Evolutionary conservation across 805 yeast genomes (phyloP).

Genomic region (Cyberlindnera saturnus): DNA sequence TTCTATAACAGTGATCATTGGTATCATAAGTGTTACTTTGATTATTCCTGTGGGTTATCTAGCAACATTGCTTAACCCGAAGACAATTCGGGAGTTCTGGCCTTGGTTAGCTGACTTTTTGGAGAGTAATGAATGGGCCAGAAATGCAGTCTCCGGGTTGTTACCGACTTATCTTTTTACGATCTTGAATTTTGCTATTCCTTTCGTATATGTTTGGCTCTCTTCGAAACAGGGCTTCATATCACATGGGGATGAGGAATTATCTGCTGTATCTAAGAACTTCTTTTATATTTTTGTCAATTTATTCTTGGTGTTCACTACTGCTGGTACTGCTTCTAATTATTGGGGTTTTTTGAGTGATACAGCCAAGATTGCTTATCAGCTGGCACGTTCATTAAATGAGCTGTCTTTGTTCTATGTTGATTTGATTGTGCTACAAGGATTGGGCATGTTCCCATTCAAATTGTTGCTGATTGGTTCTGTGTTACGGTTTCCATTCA

Average conservation of each 20-base stretch:
- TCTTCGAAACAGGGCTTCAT: conserved; percentile 83
- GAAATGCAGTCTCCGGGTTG: conserved; percentile 76
- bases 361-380: conserved; percentile 82
- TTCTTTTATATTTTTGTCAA: conserved; percentile 93
- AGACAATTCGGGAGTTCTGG: conserved; percentile 74
- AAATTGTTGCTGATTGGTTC: conserved; percentile 78
- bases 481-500: conserved; percentile 66
- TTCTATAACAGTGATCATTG: conserved; percentile 59
- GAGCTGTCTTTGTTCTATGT: conserved; percentile 84
- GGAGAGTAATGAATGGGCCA: conserved; percentile 61
- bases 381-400: conserved; percentile 74
- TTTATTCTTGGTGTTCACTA: conserved; percentile 86
- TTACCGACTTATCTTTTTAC: conserved; percentile 91
- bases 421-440: conserved; percentile 76
- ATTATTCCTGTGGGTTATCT: conserved; percentile 80
- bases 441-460: conserved; percentile 86
- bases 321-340: conserved; percentile 86
- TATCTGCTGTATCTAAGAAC: conserved; percentile 85
- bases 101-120: conserved; percentile 73
- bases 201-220: conserved; percentile 79
- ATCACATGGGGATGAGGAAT: conserved; percentile 88
- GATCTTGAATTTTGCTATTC: conserved; percentile 72
- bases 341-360: conserved; percentile 79
- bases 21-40: conserved; percentile 63
- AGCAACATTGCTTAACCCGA: conserved; percentile 74